phyloP scores from a whole-genome alignment of 768 basidiomycete species.

The Lyophyllum semitale region DNA sequence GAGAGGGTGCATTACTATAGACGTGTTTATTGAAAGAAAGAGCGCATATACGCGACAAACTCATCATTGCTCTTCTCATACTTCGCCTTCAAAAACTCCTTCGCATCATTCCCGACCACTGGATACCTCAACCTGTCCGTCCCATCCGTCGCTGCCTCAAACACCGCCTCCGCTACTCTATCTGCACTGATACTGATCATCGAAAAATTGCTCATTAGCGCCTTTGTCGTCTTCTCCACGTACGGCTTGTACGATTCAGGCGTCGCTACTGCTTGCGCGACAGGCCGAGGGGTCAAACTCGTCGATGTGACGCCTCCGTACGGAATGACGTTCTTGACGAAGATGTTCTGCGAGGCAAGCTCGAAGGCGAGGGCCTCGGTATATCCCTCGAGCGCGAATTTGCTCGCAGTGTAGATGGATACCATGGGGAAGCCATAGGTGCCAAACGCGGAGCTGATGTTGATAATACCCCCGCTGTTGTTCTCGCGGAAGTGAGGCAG shows the following conservation, averaged over 20 bases:
- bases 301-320: neutral
- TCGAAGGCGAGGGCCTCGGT: neutral
- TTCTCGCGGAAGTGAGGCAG: neutral
- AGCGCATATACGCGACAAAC: neutral
- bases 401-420: neutral
- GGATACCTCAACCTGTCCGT: neutral
- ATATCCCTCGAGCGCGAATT: neutral
- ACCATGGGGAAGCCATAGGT: neutral
- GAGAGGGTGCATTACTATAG: no score
- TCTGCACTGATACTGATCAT: neutral
- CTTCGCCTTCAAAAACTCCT: neutral
- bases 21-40: neutral
- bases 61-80: neutral
- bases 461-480: neutral
- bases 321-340: neutral
- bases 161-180: neutral
- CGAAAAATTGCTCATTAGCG: neutral
- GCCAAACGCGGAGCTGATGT: neutral
- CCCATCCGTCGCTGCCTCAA: constrained; percentile 1
- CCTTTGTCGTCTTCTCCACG: neutral
- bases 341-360: neutral
- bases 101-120: neutral
- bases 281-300: neutral
- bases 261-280: neutral
- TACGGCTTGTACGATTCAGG: neutral